Evolutionary conservation across 2,329 filamentous ascomycete genomes (phyloP).

Genomic region (Magnaporthiopsis incrustans): DNA sequence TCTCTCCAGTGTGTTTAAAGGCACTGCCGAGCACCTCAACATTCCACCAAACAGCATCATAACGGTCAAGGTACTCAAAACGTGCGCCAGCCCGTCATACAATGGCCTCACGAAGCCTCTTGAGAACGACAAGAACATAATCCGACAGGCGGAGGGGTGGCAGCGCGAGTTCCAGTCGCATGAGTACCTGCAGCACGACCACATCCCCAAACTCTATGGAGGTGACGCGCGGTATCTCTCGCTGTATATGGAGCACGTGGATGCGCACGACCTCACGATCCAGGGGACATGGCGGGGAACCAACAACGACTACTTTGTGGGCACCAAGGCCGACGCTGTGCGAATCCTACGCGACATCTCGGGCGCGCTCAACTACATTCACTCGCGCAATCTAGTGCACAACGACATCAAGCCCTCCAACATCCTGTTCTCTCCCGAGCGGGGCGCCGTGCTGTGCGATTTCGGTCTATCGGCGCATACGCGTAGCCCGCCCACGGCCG

Average conservation of each 20-base stretch:
- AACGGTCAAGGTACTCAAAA: slow-evolving; percentile 55
- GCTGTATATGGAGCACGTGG: slow-evolving; percentile 54
- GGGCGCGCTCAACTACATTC: slow-evolving; percentile 47
- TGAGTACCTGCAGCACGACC: slow-evolving; percentile 45
- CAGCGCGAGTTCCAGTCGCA: slow-evolving; percentile 49
- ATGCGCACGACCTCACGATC: slow-evolving; percentile 45
- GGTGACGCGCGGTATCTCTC: slow-evolving; percentile 53
- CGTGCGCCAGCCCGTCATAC: slow-evolving; percentile 25
- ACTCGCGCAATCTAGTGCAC: slow-evolving; percentile 44
- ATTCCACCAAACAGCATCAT: slow-evolving; percentile 43
- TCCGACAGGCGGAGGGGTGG: slow-evolving; percentile 53
- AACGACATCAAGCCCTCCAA: slow-evolving; percentile 58
- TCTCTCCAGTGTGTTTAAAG: slow-evolving; percentile 49
- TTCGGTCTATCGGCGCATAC: slow-evolving; percentile 47
- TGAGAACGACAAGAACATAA: slow-evolving; percentile 45
- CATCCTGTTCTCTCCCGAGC: slow-evolving; percentile 50
- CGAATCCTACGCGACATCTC: slow-evolving; percentile 47
- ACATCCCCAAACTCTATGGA: slow-evolving; percentile 50
- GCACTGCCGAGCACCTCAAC: slow-evolving; percentile 32
- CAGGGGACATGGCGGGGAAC: slow-evolving; percentile 40
- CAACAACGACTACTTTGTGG: slow-evolving; percentile 40
- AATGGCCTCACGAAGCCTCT: slow-evolving; percentile 35
- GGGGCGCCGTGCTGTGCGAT: slow-evolving; percentile 53
- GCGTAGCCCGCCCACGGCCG: slow-evolving; percentile 37
- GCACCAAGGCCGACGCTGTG: slow-evolving; percentile 38